A percentile compares a stretch with the other conserved stretches of the same genome.
Conservation (phyloP, 495 filamentous ascomycete species). For the Niebla homalea region DNA sequence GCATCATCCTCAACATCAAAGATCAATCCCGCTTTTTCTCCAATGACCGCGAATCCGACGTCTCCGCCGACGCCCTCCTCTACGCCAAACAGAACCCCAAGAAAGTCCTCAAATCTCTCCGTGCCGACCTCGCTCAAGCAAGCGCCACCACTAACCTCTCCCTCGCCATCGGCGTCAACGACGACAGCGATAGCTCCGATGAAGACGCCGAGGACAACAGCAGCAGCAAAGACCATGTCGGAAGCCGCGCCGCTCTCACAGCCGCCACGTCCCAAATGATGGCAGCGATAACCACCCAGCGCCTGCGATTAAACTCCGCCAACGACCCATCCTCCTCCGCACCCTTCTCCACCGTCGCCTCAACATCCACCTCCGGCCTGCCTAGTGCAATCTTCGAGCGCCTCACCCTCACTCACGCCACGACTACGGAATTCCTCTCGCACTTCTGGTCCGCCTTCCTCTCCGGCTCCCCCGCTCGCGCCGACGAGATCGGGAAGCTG, state of each 20-base stretch:
- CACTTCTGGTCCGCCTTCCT: constrained; percentile 89
- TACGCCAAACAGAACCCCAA: constrained; percentile 54
- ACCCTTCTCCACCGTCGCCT: constrained; percentile 21
- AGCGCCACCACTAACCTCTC: constrained; percentile 42
- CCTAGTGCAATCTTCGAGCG: constrained; percentile 53
- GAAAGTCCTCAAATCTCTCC: constrained; percentile 50
- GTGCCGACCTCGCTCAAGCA: constrained; percentile 40
- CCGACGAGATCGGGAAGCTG: constrained; percentile 58
- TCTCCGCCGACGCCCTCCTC: constrained; percentile 41
- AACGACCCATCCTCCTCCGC: constrained; percentile 26
- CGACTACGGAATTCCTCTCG: constrained; percentile 84
- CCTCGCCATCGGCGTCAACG: constrained; percentile 43
- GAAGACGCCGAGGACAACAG: constrained; percentile 49
- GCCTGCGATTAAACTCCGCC: constrained; percentile 25
- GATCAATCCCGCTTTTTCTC: constrained; percentile 74
- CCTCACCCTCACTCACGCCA: constrained; percentile 75
- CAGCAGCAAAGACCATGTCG: constrained; percentile 39
- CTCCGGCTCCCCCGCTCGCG: constrained; percentile 67
- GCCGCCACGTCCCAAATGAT: constrained; percentile 31
- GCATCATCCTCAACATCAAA: constrained; percentile 74
- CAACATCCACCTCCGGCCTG: constrained; percentile 42
- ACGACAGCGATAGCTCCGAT: constrained; percentile 44
- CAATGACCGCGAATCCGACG: constrained; percentile 36
- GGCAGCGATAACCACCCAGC: constrained; percentile 38
- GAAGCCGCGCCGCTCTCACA: constrained; percentile 40